These are phyloP conservation scores for Solanum lycopersicoides DNA, from an alignment of 257 asterid species.

Conservation along the genomic window DNA sequence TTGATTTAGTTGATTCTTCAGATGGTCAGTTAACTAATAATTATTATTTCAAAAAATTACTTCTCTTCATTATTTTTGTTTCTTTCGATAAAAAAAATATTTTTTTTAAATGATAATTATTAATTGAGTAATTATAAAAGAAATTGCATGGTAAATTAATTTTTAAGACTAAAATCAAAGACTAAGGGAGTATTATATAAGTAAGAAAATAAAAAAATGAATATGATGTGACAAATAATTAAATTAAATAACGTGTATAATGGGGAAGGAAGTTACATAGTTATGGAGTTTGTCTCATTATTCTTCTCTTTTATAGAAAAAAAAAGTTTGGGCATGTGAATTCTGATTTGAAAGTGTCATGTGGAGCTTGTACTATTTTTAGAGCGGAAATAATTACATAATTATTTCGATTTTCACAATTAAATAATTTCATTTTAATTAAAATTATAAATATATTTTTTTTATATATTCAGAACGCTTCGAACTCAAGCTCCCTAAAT, in stretches of 20 bases:
- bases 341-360: constrained; percentile 8
- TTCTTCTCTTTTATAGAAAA: not conserved
- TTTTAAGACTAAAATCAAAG: no score
- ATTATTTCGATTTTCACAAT: not conserved
- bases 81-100: not conserved
- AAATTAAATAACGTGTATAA: not conserved
- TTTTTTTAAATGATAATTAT: no score
- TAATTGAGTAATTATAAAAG: not conserved
- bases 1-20: no score
- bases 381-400: not conserved
- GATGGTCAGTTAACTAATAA: no score
- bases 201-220: no score
- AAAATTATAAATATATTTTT: not conserved
- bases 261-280: constrained; percentile 10
- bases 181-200: not conserved
- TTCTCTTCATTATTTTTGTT: no score
- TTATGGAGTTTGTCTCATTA: constrained; percentile 2
- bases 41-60: no score
- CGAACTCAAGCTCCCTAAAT: not conserved
- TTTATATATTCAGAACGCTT: accelerated
- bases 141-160: not conserved
- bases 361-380: constrained; percentile 11
- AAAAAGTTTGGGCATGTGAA: constrained; percentile 5
- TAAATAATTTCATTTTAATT: not conserved
- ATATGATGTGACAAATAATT: not conserved